Conservation (phyloP, 2,329 filamentous ascomycete species). For the Aspergillus sp. region DNA sequence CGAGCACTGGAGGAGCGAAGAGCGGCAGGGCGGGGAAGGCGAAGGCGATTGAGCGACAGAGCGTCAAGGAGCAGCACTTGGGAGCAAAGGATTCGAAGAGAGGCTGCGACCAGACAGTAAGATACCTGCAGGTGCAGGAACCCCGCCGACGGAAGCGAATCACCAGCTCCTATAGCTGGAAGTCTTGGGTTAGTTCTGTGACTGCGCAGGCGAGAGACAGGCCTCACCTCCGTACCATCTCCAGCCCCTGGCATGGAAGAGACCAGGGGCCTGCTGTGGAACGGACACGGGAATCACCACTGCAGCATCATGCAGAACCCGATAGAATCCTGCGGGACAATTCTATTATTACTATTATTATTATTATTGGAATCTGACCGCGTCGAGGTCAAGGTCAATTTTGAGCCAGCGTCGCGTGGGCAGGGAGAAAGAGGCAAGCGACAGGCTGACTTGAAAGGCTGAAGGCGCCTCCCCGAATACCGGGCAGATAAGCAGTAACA, state of each 20-base stretch:
- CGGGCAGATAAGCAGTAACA: slow-evolving; percentile 18
- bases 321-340: slow-evolving; percentile 10
- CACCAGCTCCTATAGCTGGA: slow-evolving; percentile 19
- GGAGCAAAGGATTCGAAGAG: slow-evolving; percentile 11
- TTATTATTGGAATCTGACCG: neutral
- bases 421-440: neutral
- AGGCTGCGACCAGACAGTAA: slow-evolving; percentile 12
- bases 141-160: slow-evolving; percentile 28
- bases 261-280: slow-evolving; percentile 11
- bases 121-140: slow-evolving; percentile 26
- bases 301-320: slow-evolving; percentile 13
- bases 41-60: neutral
- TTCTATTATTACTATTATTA: neutral
- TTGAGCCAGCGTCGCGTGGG: slow-evolving; percentile 16
- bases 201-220: slow-evolving; percentile 5
- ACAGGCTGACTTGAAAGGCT: neutral
- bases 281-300: slow-evolving; percentile 7
- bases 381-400: neutral
- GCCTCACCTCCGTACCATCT: neutral
- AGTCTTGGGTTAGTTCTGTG: slow-evolving; percentile 19
- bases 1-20: neutral
- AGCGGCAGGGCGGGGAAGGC: slow-evolving; percentile 4
- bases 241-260: slow-evolving; percentile 9
- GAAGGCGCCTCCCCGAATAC: slow-evolving; percentile 22
- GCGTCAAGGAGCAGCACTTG: slow-evolving; percentile 9